A percentile compares a stretch with the other conserved stretches of the same genome.
phyloP scores from a whole-genome alignment of 2,329 filamentous ascomycete species.

The Podosphaera aphanis region DNA sequence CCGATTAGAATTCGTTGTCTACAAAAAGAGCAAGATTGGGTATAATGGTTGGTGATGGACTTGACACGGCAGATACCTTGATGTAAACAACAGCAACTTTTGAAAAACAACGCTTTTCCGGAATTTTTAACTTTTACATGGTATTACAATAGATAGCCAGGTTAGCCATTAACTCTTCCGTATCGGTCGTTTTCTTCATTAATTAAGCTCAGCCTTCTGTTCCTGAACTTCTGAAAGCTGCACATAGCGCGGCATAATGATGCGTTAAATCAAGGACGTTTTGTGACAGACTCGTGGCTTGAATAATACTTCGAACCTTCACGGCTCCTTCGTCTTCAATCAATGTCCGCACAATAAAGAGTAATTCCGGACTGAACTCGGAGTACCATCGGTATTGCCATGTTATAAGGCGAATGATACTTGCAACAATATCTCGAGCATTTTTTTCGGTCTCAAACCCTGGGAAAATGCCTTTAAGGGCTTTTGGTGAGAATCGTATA shows the following conservation, averaged over 20 bases:
- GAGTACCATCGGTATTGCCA: constrained; percentile 99
- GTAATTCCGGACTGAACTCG: constrained; percentile 82
- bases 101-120: neutral
- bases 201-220: constrained; percentile 13
- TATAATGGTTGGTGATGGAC: neutral
- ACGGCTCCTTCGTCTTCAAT: constrained; percentile 96
- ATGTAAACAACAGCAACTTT: neutral
- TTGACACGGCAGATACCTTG: neutral
- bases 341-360: constrained; percentile 69
- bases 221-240: constrained; percentile 82
- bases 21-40: neutral
- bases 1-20: neutral
- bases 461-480: constrained; percentile 62
- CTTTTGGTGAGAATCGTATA: constrained; percentile 81
- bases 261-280: constrained; percentile 85
- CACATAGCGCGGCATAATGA: constrained; percentile 84
- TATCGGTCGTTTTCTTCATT: neutral
- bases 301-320: constrained; percentile 90
- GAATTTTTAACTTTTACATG: neutral
- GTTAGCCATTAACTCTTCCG: neutral
- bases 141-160: neutral
- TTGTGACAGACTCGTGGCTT: constrained; percentile 83
- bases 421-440: constrained; percentile 57
- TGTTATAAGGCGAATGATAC: constrained; percentile 75
- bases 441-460: constrained; percentile 58